Conservation (phyloP, 352 stramenopile genomes). For the Blastocystis hominis region DNA sequence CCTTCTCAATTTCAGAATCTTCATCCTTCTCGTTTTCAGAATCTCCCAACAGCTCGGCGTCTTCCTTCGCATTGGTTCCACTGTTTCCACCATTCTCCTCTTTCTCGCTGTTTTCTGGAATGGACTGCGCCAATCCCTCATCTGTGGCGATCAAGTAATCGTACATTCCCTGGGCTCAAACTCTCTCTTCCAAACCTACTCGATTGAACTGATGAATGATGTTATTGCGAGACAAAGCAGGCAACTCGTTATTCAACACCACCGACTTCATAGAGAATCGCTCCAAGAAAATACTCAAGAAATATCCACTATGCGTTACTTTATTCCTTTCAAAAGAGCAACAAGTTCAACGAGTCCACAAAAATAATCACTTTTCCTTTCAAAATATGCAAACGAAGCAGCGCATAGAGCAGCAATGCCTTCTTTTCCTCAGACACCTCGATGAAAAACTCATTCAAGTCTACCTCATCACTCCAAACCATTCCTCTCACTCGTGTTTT, state of each 20-base stretch:
- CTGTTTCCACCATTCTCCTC: slow-evolving; percentile 64
- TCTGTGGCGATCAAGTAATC: slow-evolving; percentile 97
- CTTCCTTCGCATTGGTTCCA: slow-evolving; percentile 64
- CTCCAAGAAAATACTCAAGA: slow-evolving; percentile 96
- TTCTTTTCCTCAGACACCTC: slow-evolving; percentile 72
- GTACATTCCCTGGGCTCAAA: slow-evolving; percentile 76
- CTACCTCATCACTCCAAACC: slow-evolving; percentile 66
- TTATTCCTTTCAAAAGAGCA: not conserved
- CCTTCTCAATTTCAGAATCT: slow-evolving; percentile 60
- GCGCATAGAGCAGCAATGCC: slow-evolving; percentile 89
- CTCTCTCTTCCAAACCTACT: slow-evolving; percentile 49
- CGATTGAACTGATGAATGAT: slow-evolving; percentile 84
- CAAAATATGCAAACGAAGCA: slow-evolving; percentile 91
- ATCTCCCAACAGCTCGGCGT: slow-evolving; percentile 62
- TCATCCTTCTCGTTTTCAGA: slow-evolving; percentile 64
- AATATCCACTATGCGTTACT: slow-evolving; percentile 69
- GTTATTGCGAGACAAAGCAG: slow-evolving; percentile 88
- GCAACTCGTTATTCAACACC: slow-evolving; percentile 94
- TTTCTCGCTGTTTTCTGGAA: slow-evolving; percentile 68
- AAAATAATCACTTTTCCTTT: slow-evolving; percentile 96
- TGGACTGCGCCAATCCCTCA: slow-evolving; percentile 75
- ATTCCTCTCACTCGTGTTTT: slow-evolving; percentile 62
- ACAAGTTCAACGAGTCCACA: slow-evolving; percentile 83
- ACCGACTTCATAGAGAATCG: slow-evolving; percentile 93
- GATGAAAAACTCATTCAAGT: slow-evolving; percentile 89